Conservation (phyloP, 495 filamentous ascomycete genomes). For the Penicillium soppii region DNA sequence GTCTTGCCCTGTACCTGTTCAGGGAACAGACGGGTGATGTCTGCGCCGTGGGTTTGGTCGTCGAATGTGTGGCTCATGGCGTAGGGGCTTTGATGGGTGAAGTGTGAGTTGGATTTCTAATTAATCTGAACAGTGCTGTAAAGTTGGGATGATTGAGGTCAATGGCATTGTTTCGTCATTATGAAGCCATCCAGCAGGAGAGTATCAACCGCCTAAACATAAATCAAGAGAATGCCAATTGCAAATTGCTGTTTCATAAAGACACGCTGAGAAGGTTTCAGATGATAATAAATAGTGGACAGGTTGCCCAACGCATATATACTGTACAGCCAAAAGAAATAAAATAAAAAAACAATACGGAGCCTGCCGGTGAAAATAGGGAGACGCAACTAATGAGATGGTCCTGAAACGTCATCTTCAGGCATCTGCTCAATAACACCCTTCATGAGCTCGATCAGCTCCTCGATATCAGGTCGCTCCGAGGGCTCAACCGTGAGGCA, state of each 20-base stretch:
- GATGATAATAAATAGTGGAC: neutral
- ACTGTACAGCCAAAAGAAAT: constrained; percentile 8
- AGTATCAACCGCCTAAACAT: too few species aligned
- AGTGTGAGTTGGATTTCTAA: neutral
- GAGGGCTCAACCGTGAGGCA: constrained; percentile 91
- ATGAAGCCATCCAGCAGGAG: neutral
- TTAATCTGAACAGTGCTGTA: too few species aligned
- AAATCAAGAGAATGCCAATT: too few species aligned
- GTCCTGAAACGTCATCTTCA: constrained; percentile 51
- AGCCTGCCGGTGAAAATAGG: constrained; percentile 17
- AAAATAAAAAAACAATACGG: constrained; percentile 8
- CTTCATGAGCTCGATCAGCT: constrained; percentile 80
- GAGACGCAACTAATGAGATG: constrained; percentile 22
- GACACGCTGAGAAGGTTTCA: neutral
- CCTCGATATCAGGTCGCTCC: constrained; percentile 87
- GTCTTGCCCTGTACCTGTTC: constrained; percentile 38
- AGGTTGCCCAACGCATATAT: neutral
- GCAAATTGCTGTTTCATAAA: too few species aligned
- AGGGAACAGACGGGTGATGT: constrained; percentile 35
- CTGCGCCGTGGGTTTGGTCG: constrained; percentile 28
- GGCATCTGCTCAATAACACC: constrained; percentile 70
- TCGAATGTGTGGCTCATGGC: constrained; percentile 16
- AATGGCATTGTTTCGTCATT: constrained; percentile 4
- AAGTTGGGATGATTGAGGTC: neutral
- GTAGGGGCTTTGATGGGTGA: neutral